These are phyloP conservation scores for Jimgerdemannia lactiflua DNA, from an alignment of 192 early-diverging fungal genomes.

Conservation along the genomic window DNA sequence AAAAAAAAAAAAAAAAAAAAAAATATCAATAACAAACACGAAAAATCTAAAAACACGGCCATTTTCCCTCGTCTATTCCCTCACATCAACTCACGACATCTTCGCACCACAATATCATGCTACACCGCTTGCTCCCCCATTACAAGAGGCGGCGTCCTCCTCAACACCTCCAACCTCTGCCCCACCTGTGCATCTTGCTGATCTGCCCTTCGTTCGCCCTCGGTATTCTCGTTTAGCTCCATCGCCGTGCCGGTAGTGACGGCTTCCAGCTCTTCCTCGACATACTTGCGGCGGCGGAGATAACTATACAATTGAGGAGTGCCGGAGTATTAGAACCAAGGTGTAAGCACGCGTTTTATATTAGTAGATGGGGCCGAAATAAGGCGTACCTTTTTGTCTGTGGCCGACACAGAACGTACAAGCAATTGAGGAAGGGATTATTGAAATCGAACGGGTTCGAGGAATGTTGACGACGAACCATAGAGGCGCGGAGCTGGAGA, in stretches of 20 bases:
- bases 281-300: constrained; percentile 6
- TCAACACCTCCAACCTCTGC: background rate
- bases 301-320: background rate
- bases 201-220: background rate
- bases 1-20: too few relatives aligned
- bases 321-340: too few relatives aligned
- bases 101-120: background rate
- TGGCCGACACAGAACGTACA: constrained; percentile 54
- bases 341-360: background rate
- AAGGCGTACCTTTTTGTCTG: constrained; percentile 40
- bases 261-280: constrained; percentile 2
- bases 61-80: background rate
- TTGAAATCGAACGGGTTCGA: constrained; percentile 52
- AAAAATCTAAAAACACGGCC: too few relatives aligned
- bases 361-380: background rate
- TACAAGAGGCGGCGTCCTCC: background rate
- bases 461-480: constrained; percentile 26
- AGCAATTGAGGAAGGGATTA: constrained; percentile 42
- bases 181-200: background rate
- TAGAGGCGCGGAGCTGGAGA: constrained; percentile 33
- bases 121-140: constrained; percentile 1
- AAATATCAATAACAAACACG: too few relatives aligned
- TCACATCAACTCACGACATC: background rate
- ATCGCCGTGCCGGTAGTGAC: background rate
- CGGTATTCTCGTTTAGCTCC: background rate